Evolutionary conservation across 2,329 filamentous ascomycete genomes (phyloP).

Genomic region (Claviceps capensis): DNA sequence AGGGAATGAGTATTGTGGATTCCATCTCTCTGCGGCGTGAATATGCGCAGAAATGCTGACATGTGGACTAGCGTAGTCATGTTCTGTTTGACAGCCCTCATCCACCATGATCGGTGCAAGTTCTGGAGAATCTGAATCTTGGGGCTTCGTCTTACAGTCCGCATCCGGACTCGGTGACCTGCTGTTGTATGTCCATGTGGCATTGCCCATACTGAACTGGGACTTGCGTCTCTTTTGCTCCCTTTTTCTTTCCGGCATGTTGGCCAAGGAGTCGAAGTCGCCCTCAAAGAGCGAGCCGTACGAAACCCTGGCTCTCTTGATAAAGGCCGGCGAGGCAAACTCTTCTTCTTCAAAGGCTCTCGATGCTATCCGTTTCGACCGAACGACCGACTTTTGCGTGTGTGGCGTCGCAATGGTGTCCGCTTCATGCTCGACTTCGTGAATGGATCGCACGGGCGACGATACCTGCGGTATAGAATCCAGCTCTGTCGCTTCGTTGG

Average conservation of each 20-base stretch:
- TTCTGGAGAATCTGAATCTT: background rate
- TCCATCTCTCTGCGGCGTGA: constrained; percentile 5
- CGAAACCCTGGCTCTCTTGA: constrained; percentile 57
- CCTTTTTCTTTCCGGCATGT: constrained; percentile 37
- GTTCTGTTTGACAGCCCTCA: constrained; percentile 21
- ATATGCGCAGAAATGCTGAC: constrained; percentile 16
- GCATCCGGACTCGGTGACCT: constrained; percentile 45
- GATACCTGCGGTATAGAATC: background rate
- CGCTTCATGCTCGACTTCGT: background rate
- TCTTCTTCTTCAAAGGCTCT: constrained; percentile 30
- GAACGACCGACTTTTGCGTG: constrained; percentile 7
- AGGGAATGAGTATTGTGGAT: constrained; percentile 6
- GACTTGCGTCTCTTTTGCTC: constrained; percentile 45
- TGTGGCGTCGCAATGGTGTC: constrained; percentile 3
- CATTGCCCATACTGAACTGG: constrained; percentile 51
- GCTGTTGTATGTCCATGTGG: constrained; percentile 61
- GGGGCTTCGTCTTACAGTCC: background rate
- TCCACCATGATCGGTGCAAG: constrained; percentile 18
- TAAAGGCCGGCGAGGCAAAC: constrained; percentile 68
- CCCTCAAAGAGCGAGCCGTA: constrained; percentile 53
- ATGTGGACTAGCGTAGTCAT: constrained; percentile 15
- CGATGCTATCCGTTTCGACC: constrained; percentile 22
- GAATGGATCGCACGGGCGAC: background rate
- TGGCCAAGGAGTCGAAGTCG: constrained; percentile 49
- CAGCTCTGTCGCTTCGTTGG: constrained; percentile 5